Percentiles rank a stretch among this genome's conserved stretches.
These are phyloP conservation scores for Nakaseomyces glabratus DNA, from an alignment of 1,139 yeast species.

Conservation along the genomic window DNA sequence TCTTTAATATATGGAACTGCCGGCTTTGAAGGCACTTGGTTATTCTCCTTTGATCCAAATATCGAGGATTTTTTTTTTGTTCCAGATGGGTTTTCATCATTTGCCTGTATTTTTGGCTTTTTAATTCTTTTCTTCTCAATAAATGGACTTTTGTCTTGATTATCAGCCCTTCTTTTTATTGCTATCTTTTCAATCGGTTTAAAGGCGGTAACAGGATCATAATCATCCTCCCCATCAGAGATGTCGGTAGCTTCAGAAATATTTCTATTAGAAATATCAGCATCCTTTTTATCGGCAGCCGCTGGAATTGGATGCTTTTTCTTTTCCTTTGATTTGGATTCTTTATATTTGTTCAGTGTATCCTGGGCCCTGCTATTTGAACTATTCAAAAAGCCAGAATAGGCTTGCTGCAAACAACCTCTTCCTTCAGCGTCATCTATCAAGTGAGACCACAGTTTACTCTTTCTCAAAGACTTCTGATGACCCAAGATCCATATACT, in stretches of 20 bases:
- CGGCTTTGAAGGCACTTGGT: slow-evolving; percentile 1
- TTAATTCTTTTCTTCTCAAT: slow-evolving; percentile 4
- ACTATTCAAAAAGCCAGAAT: slow-evolving; percentile 30
- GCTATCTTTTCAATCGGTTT: slow-evolving; percentile 5
- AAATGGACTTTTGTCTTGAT: background rate
- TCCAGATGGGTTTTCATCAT: slow-evolving; percentile 13
- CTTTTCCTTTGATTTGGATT: background rate
- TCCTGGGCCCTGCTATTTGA: slow-evolving; percentile 11
- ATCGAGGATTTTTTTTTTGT: slow-evolving; percentile 29
- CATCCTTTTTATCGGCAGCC: background rate
- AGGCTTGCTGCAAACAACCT: slow-evolving; percentile 30
- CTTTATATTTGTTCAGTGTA: slow-evolving; percentile 21
- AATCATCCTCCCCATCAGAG: slow-evolving; percentile 6
- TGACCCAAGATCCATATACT: slow-evolving; percentile 92
- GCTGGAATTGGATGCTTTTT: background rate
- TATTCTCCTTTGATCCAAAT: slow-evolving; percentile 21
- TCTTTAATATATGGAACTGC: slow-evolving; percentile 17
- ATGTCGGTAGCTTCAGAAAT: background rate
- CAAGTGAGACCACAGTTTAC: slow-evolving; percentile 61
- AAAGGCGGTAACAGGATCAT: slow-evolving; percentile 3
- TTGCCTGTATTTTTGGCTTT: slow-evolving; percentile 4
- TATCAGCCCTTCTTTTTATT: slow-evolving; percentile 3
- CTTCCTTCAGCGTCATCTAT: slow-evolving; percentile 55
- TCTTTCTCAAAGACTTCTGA: slow-evolving; percentile 48
- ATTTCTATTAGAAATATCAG: background rate